These are phyloP conservation scores for Xanthoconium separans DNA, from an alignment of 1,284 basidiomycete genomes.

Conservation along the genomic window DNA sequence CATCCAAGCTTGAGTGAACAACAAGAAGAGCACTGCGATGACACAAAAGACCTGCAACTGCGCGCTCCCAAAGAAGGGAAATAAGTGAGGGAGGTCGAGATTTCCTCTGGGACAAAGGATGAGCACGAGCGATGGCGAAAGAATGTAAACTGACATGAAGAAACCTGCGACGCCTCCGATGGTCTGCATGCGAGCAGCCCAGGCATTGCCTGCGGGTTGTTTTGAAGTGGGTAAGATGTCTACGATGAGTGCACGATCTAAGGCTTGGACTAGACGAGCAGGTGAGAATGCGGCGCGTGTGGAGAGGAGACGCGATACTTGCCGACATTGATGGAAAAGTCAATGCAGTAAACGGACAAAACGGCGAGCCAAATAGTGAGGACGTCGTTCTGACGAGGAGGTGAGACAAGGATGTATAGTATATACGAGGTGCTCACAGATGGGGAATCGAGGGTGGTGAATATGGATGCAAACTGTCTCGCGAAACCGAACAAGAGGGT, in stretches of 20 bases:
- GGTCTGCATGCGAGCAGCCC: conserved; percentile 90
- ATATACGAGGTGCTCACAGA: background rate
- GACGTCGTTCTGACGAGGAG: conserved; percentile 49
- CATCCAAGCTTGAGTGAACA: conserved; percentile 57
- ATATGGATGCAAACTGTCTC: conserved; percentile 2
- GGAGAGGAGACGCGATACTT: conserved; percentile 15
- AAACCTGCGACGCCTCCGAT: conserved; percentile 83
- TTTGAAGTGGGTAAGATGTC: conserved; percentile 65
- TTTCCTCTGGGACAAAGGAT: conserved; percentile 54
- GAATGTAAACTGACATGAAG: conserved; percentile 67
- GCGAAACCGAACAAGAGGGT: conserved; percentile 5
- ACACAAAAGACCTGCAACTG: conserved; percentile 78
- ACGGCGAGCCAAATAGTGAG: conserved; percentile 81
- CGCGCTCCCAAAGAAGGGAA: conserved; percentile 73
- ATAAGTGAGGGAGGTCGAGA: conserved; percentile 60
- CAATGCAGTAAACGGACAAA: conserved; percentile 84
- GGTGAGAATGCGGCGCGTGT: background rate
- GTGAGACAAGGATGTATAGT: background rate
- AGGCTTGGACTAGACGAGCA: conserved; percentile 61
- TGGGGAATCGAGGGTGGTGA: conserved; percentile 1
- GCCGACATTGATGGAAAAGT: conserved; percentile 92
- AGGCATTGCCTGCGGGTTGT: conserved; percentile 90
- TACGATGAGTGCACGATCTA: conserved; percentile 81
- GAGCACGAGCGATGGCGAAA: background rate
- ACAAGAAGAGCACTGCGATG: conserved; percentile 52